These are phyloP conservation scores for Amanita exitialis DNA, from an alignment of 768 basidiomycete genomes.

Conservation along the genomic window DNA sequence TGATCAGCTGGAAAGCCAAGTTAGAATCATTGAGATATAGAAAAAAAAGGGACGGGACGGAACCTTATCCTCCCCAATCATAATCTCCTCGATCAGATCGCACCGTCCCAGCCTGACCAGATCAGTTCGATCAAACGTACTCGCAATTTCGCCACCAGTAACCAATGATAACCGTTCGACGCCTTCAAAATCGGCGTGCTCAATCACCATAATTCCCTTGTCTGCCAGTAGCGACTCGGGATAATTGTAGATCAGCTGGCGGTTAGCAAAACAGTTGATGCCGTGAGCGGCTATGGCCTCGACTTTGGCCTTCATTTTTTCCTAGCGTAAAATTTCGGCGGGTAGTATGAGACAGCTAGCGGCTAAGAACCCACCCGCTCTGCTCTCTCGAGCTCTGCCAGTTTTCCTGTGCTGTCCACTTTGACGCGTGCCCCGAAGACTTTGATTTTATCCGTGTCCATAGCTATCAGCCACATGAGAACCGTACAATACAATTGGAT, in stretches of 20 bases:
- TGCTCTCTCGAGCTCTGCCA: slow-evolving; percentile 95
- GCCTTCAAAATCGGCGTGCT: slow-evolving; percentile 98
- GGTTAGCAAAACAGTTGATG: slow-evolving; percentile 95
- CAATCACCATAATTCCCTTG: slow-evolving; percentile 90
- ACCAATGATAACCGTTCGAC: slow-evolving; percentile 94
- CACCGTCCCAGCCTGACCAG: slow-evolving; percentile 88
- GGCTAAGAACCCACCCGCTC: slow-evolving; percentile 52
- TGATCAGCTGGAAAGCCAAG: slow-evolving; percentile 67
- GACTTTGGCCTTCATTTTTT: slow-evolving; percentile 99
- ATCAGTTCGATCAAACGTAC: slow-evolving; percentile 89
- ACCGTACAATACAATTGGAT: not conserved
- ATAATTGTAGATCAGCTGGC: slow-evolving; percentile 99
- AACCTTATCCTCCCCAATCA: slow-evolving; percentile 99
- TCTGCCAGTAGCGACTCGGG: slow-evolving; percentile 94
- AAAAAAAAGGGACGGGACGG: slow-evolving; percentile 6
- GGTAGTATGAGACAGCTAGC: not conserved
- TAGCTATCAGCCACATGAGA: slow-evolving; percentile 42
- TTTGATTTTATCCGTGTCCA: slow-evolving; percentile 99
- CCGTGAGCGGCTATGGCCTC: slow-evolving; percentile 90
- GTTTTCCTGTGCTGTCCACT: slow-evolving; percentile 92
- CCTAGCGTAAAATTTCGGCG: slow-evolving; percentile 33
- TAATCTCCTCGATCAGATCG: slow-evolving; percentile 95
- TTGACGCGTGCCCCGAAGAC: slow-evolving; percentile 95
- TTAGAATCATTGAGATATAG: not conserved
- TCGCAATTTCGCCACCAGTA: slow-evolving; percentile 95